Percentiles rank a stretch among this genome's conserved stretches.
Conservation (phyloP, 139 green algal species). For the Chlorella sp. region DNA sequence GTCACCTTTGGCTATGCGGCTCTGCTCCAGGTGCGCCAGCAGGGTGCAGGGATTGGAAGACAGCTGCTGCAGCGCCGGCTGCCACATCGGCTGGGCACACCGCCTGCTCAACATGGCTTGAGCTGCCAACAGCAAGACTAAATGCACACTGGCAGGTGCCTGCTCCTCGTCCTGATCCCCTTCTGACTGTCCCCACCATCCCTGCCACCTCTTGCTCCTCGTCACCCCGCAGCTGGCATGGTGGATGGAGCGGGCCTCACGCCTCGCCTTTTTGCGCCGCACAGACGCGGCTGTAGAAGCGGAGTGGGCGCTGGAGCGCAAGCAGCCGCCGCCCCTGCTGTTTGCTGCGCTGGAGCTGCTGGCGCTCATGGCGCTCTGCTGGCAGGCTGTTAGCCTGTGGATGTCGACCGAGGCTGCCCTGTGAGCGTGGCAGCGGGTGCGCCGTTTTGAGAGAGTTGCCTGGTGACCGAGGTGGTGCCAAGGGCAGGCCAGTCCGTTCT, state of each 20-base stretch:
- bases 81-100: background rate
- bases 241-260: slow-evolving; percentile 2
- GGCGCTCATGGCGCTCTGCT: slow-evolving; percentile 3
- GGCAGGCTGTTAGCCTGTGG: background rate
- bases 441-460: too few species aligned
- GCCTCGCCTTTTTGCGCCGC: slow-evolving; percentile 5
- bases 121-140: too few species aligned
- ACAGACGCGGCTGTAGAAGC: slow-evolving; percentile 8
- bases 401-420: background rate
- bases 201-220: too few species aligned
- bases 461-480: too few species aligned
- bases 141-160: too few species aligned
- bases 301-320: slow-evolving; percentile 27
- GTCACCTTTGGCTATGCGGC: slow-evolving; percentile 14
- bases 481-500: too few species aligned
- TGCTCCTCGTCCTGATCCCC: too few species aligned
- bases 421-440: too few species aligned
- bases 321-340: background rate
- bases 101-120: background rate
- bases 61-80: too few species aligned
- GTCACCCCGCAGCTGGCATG: slow-evolving; percentile 1
- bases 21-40: background rate
- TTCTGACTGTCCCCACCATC: too few species aligned
- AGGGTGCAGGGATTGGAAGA: too few species aligned
- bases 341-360: slow-evolving; percentile 2